phyloP scores from a whole-genome alignment of 257 asterid genomes.

The Solanum etuberosum region DNA sequence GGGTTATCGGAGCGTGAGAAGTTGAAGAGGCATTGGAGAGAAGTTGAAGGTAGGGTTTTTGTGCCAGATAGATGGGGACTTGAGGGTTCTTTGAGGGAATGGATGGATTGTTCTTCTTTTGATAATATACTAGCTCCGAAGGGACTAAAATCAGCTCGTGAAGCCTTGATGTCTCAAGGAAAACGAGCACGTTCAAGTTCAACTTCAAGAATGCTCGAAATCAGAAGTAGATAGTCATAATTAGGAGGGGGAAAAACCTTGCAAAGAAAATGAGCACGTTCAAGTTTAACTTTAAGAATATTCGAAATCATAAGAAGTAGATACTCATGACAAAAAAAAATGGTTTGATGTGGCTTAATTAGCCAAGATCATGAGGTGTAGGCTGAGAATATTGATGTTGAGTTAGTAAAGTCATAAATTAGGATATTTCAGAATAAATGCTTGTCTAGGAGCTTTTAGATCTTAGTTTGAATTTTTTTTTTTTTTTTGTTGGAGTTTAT shows the following conservation, averaged over 20 bases:
- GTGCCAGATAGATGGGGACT: not conserved
- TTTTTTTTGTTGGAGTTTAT: not conserved
- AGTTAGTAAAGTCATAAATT: not conserved
- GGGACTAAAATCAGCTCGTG: not conserved
- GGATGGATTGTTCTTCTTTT: constrained; percentile 5
- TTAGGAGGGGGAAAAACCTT: not conserved
- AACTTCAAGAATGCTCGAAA: not conserved
- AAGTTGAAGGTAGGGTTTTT: not conserved
- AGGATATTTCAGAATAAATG: not conserved
- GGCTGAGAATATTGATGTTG: not conserved
- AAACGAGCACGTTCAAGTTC: not conserved
- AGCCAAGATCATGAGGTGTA: not conserved
- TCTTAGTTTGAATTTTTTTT: not conserved
- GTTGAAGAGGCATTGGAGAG: not conserved
- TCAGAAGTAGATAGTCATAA: not conserved
- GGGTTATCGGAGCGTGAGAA: not conserved
- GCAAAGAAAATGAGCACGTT: not conserved
- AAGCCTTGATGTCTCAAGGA: not conserved
- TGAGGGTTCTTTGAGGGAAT: not conserved
- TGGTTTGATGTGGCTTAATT: too few relatives aligned
- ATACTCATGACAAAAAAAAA: not conserved
- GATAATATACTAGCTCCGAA: not conserved
- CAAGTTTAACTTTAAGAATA: not conserved
- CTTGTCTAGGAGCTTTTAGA: not conserved
- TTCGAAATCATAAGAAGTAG: not conserved